These are phyloP conservation scores for Biscogniauxia sp. DNA, from an alignment of 2,329 filamentous ascomycete genomes.

Conservation along the genomic window DNA sequence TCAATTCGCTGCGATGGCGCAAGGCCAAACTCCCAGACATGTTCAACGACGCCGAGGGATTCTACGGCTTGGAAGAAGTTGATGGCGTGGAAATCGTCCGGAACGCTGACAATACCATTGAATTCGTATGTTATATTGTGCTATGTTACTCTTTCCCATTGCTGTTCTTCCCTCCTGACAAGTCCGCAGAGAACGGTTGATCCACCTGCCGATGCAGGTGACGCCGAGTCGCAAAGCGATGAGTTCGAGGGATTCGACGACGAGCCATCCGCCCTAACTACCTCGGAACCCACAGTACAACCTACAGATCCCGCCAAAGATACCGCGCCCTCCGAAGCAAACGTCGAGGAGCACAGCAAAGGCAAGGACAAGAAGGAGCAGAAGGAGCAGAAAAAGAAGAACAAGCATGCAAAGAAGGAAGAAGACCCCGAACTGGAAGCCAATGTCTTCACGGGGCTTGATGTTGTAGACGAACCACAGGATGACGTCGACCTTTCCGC, in stretches of 20 bases:
- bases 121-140: slow-evolving; percentile 51
- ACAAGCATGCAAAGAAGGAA: slow-evolving; percentile 30
- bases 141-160: neutral
- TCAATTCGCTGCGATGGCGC: slow-evolving; percentile 55
- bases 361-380: slow-evolving; percentile 13
- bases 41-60: slow-evolving; percentile 87
- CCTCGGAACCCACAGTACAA: slow-evolving; percentile 26
- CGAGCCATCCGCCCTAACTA: slow-evolving; percentile 28
- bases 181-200: slow-evolving; percentile 23
- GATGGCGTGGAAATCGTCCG: slow-evolving; percentile 85
- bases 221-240: slow-evolving; percentile 11
- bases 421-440: slow-evolving; percentile 42
- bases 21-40: slow-evolving; percentile 68
- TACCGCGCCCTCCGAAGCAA: slow-evolving; percentile 6
- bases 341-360: slow-evolving; percentile 14
- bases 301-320: neutral
- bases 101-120: slow-evolving; percentile 53
- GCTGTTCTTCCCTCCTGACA: slow-evolving; percentile 13
- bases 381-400: slow-evolving; percentile 33
- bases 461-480: slow-evolving; percentile 51
- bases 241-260: slow-evolving; percentile 68
- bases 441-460: slow-evolving; percentile 56
- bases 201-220: slow-evolving; percentile 14
- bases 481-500: slow-evolving; percentile 70
- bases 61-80: slow-evolving; percentile 88